Evolutionary conservation across 2,329 filamentous ascomycete species (phyloP).

Genomic region (Endocalyx cinctus): DNA sequence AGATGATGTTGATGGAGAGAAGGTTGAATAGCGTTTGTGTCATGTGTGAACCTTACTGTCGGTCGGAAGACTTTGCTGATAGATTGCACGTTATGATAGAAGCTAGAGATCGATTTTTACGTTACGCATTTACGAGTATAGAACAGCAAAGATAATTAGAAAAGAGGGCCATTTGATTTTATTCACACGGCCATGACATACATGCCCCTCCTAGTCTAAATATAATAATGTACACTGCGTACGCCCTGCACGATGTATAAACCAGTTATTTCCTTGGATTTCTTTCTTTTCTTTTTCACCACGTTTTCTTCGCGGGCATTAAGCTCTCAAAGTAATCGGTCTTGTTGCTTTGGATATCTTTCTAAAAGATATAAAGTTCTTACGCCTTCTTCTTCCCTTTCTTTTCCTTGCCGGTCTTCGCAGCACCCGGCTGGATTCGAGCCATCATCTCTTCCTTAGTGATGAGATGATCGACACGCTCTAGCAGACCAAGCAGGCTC

Average conservation of each 20-base stretch:
- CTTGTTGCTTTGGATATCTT: too few species aligned
- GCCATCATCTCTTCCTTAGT: constrained; percentile 99
- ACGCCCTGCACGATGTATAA: too few species aligned
- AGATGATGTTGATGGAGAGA: constrained; percentile 17
- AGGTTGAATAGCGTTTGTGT: constrained; percentile 14
- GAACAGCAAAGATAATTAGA: constrained; percentile 4
- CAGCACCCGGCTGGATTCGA: constrained; percentile 67
- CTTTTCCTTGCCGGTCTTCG: constrained; percentile 37
- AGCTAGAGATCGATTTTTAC: background rate
- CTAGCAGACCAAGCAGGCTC: constrained; percentile 76
- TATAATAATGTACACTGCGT: constrained; percentile 27
- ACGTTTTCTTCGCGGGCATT: constrained; percentile 8
- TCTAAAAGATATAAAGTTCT: too few species aligned
- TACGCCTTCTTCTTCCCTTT: constrained; percentile 30
- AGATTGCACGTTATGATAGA: background rate
- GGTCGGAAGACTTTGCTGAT: background rate
- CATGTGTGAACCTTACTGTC: too few species aligned
- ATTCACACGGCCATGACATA: constrained; percentile 14
- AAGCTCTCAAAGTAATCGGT: constrained; percentile 4
- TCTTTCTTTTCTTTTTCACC: constrained; percentile 19
- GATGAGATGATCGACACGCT: constrained; percentile 94
- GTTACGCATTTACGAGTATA: too few species aligned
- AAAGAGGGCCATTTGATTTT: constrained; percentile 19
- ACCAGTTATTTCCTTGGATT: too few species aligned
- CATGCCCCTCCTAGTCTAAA: constrained; percentile 18